Percentiles rank a stretch among this genome's conserved stretches.
phyloP scores from a whole-genome alignment of 495 filamentous ascomycete genomes.

The Xylaria cubensis region DNA sequence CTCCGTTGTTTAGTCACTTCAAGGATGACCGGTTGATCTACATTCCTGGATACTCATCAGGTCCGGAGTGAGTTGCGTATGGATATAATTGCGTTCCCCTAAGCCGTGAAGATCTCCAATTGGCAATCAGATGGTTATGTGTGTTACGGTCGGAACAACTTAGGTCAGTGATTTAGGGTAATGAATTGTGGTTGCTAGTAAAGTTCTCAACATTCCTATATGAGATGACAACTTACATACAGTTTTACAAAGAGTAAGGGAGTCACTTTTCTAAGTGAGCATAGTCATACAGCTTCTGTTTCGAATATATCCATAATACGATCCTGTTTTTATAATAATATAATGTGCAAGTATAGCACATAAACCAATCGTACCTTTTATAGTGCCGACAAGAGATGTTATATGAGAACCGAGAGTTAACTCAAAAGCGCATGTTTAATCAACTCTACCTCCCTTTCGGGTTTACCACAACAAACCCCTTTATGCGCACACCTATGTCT shows the following conservation, averaged over 20 bases:
- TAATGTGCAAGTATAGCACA: no score
- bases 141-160: background rate
- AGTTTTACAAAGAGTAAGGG: no score
- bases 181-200: background rate
- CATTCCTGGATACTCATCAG: slow-evolving; percentile 8
- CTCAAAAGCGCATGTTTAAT: no score
- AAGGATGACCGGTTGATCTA: background rate
- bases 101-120: background rate
- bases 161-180: background rate
- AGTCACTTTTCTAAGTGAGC: no score
- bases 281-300: no score
- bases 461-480: no score
- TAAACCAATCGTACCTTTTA: no score
- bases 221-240: background rate
- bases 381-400: no score
- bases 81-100: background rate
- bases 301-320: no score
- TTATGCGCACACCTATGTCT: background rate
- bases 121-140: background rate
- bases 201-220: background rate
- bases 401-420: no score
- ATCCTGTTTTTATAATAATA: no score
- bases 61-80: background rate
- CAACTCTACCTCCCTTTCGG: no score
- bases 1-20: background rate